phyloP scores from a whole-genome alignment of 2,329 filamentous ascomycete species.

The Fusarium fracticaudum region DNA sequence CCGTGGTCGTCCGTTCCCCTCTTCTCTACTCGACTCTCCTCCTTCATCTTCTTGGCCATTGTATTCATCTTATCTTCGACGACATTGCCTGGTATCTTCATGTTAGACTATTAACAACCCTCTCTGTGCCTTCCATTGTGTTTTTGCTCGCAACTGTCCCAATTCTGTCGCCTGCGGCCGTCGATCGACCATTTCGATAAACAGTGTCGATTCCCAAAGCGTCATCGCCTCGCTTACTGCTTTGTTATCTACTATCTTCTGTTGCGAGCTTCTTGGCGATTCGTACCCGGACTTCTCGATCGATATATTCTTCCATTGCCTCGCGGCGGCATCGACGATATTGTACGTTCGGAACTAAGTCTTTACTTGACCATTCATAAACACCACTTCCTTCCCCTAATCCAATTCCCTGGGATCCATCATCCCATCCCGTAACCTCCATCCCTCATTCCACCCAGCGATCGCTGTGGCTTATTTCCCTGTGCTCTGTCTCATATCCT shows the following conservation, averaged over 20 bases:
- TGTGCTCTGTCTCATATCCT: slow-evolving; percentile 22
- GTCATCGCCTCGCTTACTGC: not conserved
- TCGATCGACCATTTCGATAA: slow-evolving; percentile 27
- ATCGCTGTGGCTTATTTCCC: slow-evolving; percentile 28
- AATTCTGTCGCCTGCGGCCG: slow-evolving; percentile 13
- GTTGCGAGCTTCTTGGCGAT: slow-evolving; percentile 3
- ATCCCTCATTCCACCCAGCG: slow-evolving; percentile 15
- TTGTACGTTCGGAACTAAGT: slow-evolving; percentile 11
- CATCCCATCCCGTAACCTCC: slow-evolving; percentile 5
- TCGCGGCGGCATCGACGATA: not conserved
- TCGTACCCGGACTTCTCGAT: not conserved
- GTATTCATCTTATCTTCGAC: slow-evolving; percentile 13
- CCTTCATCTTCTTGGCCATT: slow-evolving; percentile 12
- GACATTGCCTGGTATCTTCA: not conserved
- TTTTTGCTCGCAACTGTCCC: not conserved
- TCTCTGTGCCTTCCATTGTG: slow-evolving; percentile 6
- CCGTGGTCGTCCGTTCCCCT: slow-evolving; percentile 31
- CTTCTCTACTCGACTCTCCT: slow-evolving; percentile 15
- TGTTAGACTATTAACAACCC: not conserved
- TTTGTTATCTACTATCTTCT: not conserved
- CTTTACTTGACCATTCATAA: slow-evolving; percentile 20
- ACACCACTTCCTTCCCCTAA: slow-evolving; percentile 6
- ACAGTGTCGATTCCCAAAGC: slow-evolving; percentile 20
- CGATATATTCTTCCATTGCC: not conserved
- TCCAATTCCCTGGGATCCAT: not conserved